Evolutionary conservation across 2,329 filamentous ascomycete genomes (phyloP).

Genomic region (Penicillium sp.): DNA sequence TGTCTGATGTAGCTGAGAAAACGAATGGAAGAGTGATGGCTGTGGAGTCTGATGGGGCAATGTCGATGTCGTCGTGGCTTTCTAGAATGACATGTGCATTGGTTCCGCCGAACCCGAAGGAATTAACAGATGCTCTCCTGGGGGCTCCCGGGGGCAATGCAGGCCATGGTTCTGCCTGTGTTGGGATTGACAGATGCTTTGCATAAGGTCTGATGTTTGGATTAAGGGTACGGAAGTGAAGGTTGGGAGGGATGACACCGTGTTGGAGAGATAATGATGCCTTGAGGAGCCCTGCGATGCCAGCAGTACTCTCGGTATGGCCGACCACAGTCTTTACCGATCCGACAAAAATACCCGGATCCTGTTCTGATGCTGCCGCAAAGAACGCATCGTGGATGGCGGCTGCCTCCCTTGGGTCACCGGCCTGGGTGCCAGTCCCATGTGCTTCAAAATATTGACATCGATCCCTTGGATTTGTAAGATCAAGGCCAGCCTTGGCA

Average conservation of each 20-base stretch:
- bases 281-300: constrained; percentile 28
- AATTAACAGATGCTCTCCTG: constrained; percentile 31
- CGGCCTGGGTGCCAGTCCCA: constrained; percentile 20
- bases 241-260: constrained; percentile 24
- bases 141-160: constrained; percentile 22
- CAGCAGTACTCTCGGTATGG: constrained; percentile 28
- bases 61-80: neutral
- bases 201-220: constrained; percentile 23
- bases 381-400: constrained; percentile 13
- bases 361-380: too few relatives aligned
- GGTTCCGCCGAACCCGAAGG: constrained; percentile 32
- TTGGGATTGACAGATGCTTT: constrained; percentile 17
- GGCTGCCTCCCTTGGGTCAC: constrained; percentile 15
- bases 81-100: constrained; percentile 23
- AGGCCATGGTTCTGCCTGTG: constrained; percentile 25
- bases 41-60: neutral
- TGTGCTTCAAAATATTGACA: constrained; percentile 21
- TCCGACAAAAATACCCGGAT: constrained; percentile 6
- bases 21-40: too few relatives aligned
- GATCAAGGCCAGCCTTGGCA: constrained; percentile 2
- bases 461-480: too few relatives aligned
- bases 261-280: constrained; percentile 25
- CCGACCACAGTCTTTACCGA: constrained; percentile 31
- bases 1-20: too few relatives aligned
- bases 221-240: constrained; percentile 31